Percentiles rank a stretch among this genome's conserved stretches.
Conservation (phyloP, 345 rosid genomes). For the Gynandropsis gynandra region DNA sequence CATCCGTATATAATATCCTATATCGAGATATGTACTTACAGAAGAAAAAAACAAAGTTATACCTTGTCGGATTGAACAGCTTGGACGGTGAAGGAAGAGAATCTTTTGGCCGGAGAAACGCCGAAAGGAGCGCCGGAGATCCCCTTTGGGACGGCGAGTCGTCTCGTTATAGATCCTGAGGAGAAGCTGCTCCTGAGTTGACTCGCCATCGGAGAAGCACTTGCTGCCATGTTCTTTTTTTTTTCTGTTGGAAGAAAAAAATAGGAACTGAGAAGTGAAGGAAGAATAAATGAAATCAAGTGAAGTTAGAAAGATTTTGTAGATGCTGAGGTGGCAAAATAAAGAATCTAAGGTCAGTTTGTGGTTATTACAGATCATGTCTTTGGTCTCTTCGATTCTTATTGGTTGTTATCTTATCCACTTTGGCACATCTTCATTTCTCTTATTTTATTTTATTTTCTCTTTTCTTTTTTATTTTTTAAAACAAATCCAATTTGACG, state of each 20-base stretch:
- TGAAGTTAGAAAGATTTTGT: conserved; percentile 22
- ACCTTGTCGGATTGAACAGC: conserved; percentile 79
- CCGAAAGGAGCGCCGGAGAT: conserved; percentile 60
- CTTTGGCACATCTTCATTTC: not conserved
- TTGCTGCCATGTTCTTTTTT: conserved; percentile 36
- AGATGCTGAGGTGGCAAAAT: conserved; percentile 24
- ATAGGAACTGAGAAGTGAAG: not conserved
- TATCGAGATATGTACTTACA: not conserved
- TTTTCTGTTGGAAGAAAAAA: conserved; percentile 6
- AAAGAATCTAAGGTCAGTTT: conserved; percentile 18
- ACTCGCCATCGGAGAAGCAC: conserved; percentile 86
- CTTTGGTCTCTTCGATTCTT: conserved; percentile 12
- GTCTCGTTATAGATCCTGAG: conserved; percentile 38
- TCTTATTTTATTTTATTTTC: not conserved
- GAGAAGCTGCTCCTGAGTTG: conserved; percentile 75
- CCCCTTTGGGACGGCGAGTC: conserved; percentile 47
- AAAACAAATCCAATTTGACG: too few relatives aligned
- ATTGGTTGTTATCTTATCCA: conserved; percentile 34
- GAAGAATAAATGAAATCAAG: conserved; percentile 20
- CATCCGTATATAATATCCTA: too few relatives aligned
- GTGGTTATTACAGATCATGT: conserved; percentile 17
- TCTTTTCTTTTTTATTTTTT: too few relatives aligned
- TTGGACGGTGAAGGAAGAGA: conserved; percentile 53
- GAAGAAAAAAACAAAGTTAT: not conserved
- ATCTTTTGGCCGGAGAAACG: conserved; percentile 42